A percentile compares a stretch with the other conserved stretches of the same genome.
These are phyloP conservation scores for Trypanosomatidae sp. DNA, from an alignment of 208 protist species.

Conservation along the genomic window DNA sequence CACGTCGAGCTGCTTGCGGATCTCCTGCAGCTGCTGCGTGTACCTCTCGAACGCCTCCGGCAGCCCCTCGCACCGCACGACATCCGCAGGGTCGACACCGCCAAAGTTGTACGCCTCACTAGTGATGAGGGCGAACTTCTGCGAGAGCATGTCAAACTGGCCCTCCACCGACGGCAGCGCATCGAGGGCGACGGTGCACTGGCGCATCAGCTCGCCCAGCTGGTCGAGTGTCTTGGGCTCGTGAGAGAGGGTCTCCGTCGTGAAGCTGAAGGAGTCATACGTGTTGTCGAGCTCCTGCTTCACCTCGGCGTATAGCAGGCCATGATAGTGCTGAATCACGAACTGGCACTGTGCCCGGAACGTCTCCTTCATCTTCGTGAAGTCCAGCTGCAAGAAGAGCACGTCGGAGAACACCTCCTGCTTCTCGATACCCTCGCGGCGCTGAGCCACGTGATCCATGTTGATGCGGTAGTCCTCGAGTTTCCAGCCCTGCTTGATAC, in stretches of 20 bases:
- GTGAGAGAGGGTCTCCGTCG: slow-evolving; percentile 67
- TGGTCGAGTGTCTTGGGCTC: slow-evolving; percentile 94
- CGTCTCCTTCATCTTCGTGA: slow-evolving; percentile 95
- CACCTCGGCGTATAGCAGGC: slow-evolving; percentile 94
- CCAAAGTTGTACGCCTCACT: slow-evolving; percentile 87
- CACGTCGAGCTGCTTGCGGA: slow-evolving; percentile 89
- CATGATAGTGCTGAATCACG: slow-evolving; percentile 96
- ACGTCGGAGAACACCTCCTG: slow-evolving; percentile 95
- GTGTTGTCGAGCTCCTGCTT: slow-evolving; percentile 90
- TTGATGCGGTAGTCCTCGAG: slow-evolving; percentile 95
- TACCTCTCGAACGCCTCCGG: slow-evolving; percentile 89
- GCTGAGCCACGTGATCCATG: slow-evolving; percentile 95
- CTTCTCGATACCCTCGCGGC: slow-evolving; percentile 94
- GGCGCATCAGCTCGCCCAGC: slow-evolving; percentile 91
- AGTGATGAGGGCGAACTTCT: slow-evolving; percentile 95
- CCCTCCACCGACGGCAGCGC: slow-evolving; percentile 81
- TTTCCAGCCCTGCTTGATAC: slow-evolving; percentile 91
- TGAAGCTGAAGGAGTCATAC: slow-evolving; percentile 87
- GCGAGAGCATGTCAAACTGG: slow-evolving; percentile 92
- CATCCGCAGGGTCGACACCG: slow-evolving; percentile 75
- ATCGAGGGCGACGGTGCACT: slow-evolving; percentile 76
- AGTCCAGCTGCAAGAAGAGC: slow-evolving; percentile 96
- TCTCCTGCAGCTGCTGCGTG: slow-evolving; percentile 72
- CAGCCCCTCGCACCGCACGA: slow-evolving; percentile 86
- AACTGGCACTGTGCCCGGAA: slow-evolving; percentile 95